Evolutionary conservation across 164 flowering plant species (phyloP), one percentile per base, ranked within the genome.

Genomic region (Pachysandra terminalis): DNA sequence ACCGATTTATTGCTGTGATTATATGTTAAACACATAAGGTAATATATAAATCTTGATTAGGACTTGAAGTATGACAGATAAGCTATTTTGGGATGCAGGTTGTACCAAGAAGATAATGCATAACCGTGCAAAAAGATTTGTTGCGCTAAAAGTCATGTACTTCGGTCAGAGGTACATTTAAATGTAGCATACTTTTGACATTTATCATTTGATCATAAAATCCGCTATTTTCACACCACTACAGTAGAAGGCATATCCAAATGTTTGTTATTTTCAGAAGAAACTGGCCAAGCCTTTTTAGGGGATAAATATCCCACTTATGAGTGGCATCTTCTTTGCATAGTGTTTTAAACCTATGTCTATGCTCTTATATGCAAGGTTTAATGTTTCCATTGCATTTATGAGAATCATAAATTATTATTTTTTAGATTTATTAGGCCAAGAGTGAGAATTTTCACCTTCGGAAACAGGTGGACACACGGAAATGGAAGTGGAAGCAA

Each of bases 101-200:
- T 53, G 25, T 32, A 35, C 67, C 53, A 56, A 61, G 41, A 72
- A 57, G 74, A 64, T 32, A 28, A 19, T 75, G 73, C 66, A 62
- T 69, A 83, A 80, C 63, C 70, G 59, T 52, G 51, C 81, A 60
- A 87, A 68, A 77, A 77, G 96, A 83, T 84, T 80, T 77, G 79
- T 90, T 66, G 98, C 98, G 69, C 78, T 93, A 23, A 86, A 86
- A 77, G 73, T 93, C 59, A 89, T 93, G 96, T 93, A 93, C 74
- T 93, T 93, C 78, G 98, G 98, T 65, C 81, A 78, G 67, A 89
- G 98, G 98, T 92, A 80, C 41, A 16, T 56, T 67, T 56, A 56
- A 16, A 9, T 32, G 26, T 17, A 64, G 32, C 35, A 32, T 23
- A 26, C 22, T 45, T 52, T 60, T 5, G 16, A 15, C 1, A 1